Evolutionary conservation across 441 rosid genomes (phyloP).

Genomic region (Melastoma candidum): DNA sequence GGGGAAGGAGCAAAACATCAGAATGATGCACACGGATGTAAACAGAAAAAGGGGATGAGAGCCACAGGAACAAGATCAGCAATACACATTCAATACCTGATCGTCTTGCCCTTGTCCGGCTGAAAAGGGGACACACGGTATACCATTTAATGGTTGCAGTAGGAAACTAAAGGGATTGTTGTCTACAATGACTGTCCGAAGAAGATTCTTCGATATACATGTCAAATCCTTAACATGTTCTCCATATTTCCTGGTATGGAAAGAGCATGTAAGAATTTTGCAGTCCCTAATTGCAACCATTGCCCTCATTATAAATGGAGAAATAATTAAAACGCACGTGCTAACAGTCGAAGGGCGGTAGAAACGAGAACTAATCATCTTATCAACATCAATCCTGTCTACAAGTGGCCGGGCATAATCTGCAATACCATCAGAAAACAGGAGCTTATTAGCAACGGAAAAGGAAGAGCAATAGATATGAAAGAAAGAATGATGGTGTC

Average conservation of each 20-base stretch:
- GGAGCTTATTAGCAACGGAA: neutral
- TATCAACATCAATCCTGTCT: slow-evolving; percentile 26
- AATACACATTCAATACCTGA: slow-evolving; percentile 16
- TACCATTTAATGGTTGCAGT: slow-evolving; percentile 32
- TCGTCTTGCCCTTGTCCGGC: slow-evolving; percentile 26
- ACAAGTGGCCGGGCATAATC: slow-evolving; percentile 34
- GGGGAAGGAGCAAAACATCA: neutral
- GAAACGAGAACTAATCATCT: slow-evolving; percentile 19
- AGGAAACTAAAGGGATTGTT: slow-evolving; percentile 37
- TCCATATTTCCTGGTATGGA: slow-evolving; percentile 21
- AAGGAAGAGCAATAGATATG: neutral
- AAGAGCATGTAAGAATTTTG: neutral
- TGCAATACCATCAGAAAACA: slow-evolving; percentile 6
- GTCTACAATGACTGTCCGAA: slow-evolving; percentile 25
- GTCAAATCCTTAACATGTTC: slow-evolving; percentile 34
- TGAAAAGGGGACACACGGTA: slow-evolving; percentile 29
- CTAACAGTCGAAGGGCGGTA: slow-evolving; percentile 32
- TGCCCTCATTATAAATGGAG: neutral
- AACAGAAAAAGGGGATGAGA: neutral
- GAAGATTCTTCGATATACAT: slow-evolving; percentile 20
- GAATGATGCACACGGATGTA: neutral
- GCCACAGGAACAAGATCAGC: neutral
- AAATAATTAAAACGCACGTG: slow-evolving; percentile 17
- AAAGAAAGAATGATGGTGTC: neutral
- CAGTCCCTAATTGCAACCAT: neutral